Percentiles rank a stretch among this genome's conserved stretches.
phyloP scores from a whole-genome alignment of 495 filamentous ascomycete genomes.

The Talaromyces thailandensis region DNA sequence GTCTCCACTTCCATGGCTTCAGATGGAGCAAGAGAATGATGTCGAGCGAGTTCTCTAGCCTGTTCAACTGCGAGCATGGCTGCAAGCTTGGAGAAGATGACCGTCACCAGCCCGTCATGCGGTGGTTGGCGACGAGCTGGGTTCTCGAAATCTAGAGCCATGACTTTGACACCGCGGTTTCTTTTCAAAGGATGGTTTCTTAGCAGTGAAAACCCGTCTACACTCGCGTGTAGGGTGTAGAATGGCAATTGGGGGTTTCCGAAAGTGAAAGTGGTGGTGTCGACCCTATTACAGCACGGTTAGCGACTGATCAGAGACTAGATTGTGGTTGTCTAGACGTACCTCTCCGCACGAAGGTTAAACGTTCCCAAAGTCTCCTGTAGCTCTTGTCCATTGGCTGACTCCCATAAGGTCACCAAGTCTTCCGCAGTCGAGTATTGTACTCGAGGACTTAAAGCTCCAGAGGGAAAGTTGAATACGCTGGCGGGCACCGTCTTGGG shows the following conservation, averaged over 20 bases:
- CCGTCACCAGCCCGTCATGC: constrained; percentile 60
- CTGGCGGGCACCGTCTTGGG: constrained; percentile 39
- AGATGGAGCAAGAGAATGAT: constrained; percentile 30
- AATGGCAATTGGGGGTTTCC: constrained; percentile 33
- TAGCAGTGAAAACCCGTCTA: constrained; percentile 30
- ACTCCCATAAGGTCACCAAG: constrained; percentile 41
- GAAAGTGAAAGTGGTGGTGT: constrained; percentile 28
- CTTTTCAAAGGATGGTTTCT: constrained; percentile 27
- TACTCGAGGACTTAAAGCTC: constrained; percentile 22
- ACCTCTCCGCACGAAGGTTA: constrained; percentile 38
- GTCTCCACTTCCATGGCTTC: constrained; percentile 42
- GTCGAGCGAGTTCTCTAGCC: constrained; percentile 35
- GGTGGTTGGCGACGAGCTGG: constrained; percentile 46
- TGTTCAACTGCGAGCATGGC: constrained; percentile 62
- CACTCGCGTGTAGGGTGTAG: constrained; percentile 36
- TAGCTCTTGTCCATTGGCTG: constrained; percentile 44
- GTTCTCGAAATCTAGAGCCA: constrained; percentile 52
- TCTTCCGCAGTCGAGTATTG: constrained; percentile 36
- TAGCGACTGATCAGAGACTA: constrained; percentile 2
- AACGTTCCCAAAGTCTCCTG: constrained; percentile 28
- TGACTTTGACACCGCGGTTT: constrained; percentile 36
- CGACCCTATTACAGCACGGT: constrained; percentile 17
- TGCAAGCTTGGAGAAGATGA: constrained; percentile 63
- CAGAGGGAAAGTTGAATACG: constrained; percentile 35
- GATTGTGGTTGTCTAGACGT: constrained; percentile 3